phyloP scores from a whole-genome alignment of 345 rosid genomes.

The Dipteronia dyeriana region DNA sequence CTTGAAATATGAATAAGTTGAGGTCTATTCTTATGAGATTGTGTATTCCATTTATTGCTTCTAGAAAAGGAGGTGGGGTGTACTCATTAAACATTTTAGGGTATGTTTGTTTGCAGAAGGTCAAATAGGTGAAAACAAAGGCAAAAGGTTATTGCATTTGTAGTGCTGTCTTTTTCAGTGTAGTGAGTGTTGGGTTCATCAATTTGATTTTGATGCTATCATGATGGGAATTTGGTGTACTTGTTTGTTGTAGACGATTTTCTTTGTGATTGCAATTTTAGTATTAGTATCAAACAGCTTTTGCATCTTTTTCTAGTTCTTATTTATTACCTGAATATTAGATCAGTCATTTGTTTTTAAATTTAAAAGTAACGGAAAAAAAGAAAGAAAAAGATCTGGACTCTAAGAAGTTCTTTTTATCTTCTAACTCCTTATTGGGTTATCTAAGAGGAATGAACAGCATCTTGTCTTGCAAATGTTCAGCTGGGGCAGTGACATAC shows the following conservation, averaged over 20 bases:
- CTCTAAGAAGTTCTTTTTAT: background rate
- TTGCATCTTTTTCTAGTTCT: background rate
- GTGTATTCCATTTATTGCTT: too few species aligned
- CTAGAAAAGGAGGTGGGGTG: too few species aligned
- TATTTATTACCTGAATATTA: background rate
- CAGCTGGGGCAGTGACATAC: conserved; percentile 5
- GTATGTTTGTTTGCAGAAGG: background rate
- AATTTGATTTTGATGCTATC: background rate
- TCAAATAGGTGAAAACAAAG: background rate
- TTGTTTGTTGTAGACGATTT: background rate
- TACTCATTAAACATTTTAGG: background rate
- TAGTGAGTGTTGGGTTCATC: background rate
- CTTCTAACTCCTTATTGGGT: background rate
- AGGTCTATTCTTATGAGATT: too few species aligned
- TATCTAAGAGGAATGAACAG: background rate
- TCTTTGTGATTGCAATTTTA: background rate
- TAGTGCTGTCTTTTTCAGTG: background rate
- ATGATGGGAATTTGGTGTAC: background rate
- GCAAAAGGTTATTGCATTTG: background rate
- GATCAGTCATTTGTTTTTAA: background rate
- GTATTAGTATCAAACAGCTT: background rate
- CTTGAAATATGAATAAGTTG: background rate
- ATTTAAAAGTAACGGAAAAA: background rate
- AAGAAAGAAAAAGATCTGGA: background rate
- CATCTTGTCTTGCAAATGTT: background rate